Evolutionary conservation across 2,329 filamentous ascomycete species (phyloP), one percentile per base, ranked within the genome.

Genomic region (Phyllosticta ampelicida): DNA sequence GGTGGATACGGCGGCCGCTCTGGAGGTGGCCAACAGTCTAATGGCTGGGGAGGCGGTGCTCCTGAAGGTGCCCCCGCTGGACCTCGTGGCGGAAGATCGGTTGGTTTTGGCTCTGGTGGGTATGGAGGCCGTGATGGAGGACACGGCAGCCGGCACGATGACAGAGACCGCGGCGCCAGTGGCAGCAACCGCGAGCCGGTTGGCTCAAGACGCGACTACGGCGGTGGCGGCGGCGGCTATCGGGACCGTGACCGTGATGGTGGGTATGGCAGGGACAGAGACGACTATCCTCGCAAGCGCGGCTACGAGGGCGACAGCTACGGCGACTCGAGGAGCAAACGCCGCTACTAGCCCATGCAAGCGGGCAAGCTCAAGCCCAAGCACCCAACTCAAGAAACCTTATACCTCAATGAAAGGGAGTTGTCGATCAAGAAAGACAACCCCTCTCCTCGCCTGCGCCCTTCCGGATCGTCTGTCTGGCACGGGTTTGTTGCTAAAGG

Each of bases 171-270:
- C 64, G 75, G 77, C 63, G 73, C 80, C 60, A 86, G 83, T 59
- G 88, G 88, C 63, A 88, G 88, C 75, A 94, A 95, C 74, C 86
- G 87, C 73, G 90, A 95, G 71, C 89, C 89, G 61, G 83, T 94
- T 70, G 85, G 87, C 67, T 83, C 84, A 56, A 75, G 84, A 66
- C 83, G 86, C 63, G 77, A 78, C 70, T 78, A 79, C 65, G 75
- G 76, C 65, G 72, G 78, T 61, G 23, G 23, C 23, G 72, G 78
- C 61, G 23, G 23, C 23, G 72, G 78, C 61, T 77, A 81, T 62
- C 76, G 80, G 55, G 75, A 75, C 59, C 48, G 53, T 13, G 60
- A 61, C 51, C 56, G 59, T 51, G 53, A 54, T 9, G 54, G 54
- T 56, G 59, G 54, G 48, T 56, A 60, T 54, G 56, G 52, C 56